phyloP scores from a whole-genome alignment of 106 monocot species.

The Allium fistulosum region DNA sequence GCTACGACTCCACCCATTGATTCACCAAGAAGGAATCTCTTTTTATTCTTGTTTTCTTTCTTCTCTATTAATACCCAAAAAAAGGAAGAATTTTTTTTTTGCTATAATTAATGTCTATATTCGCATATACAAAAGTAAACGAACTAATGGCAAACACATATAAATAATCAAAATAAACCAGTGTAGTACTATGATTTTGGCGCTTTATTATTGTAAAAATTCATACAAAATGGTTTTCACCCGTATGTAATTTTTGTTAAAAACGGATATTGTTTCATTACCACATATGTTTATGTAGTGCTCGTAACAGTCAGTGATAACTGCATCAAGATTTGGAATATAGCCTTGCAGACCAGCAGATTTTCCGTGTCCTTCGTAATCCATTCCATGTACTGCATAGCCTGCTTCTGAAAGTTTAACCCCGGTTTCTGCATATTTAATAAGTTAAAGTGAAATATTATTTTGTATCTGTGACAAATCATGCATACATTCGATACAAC shows the following conservation, averaged over 20 bases:
- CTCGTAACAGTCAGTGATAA: slow-evolving; percentile 34
- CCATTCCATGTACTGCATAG: slow-evolving; percentile 57
- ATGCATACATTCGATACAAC: too few species aligned
- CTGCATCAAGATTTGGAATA: slow-evolving; percentile 36
- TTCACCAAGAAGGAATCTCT: slow-evolving; percentile 51
- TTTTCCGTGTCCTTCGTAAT: slow-evolving; percentile 71
- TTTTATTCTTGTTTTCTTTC: slow-evolving; percentile 36
- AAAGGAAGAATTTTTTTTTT: too few species aligned
- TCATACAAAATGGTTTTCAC: too few species aligned
- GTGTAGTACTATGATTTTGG: too few species aligned
- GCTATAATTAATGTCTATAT: too few species aligned
- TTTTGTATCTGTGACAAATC: not conserved
- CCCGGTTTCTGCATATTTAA: slow-evolving; percentile 29
- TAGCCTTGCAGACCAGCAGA: slow-evolving; percentile 63
- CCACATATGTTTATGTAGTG: slow-evolving; percentile 46
- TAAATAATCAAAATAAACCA: too few species aligned
- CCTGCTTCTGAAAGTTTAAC: slow-evolving; percentile 38
- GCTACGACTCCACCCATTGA: slow-evolving; percentile 74
- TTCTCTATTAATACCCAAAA: slow-evolving; percentile 18
- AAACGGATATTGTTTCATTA: not conserved
- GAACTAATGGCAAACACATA: too few species aligned
- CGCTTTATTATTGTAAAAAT: too few species aligned
- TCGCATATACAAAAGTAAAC: too few species aligned
- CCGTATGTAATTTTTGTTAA: too few species aligned
- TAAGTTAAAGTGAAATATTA: not conserved